Conservation (phyloP, 768 basidiomycete species). For the Mycena vitilis region DNA sequence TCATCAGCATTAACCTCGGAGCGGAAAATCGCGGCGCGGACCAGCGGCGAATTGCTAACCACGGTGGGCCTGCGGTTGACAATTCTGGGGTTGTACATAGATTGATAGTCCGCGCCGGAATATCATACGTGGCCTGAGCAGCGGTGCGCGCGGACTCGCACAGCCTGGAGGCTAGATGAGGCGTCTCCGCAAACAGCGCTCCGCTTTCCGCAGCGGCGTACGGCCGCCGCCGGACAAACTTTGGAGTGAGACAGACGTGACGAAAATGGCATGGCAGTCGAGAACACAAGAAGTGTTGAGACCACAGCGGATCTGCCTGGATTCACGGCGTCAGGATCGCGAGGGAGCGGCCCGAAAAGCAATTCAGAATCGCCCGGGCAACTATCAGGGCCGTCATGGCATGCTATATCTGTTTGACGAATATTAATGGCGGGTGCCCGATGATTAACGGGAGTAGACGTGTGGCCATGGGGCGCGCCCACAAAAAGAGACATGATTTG, state of each 20-base stretch:
- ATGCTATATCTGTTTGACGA: conserved; percentile 11
- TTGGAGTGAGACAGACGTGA: background rate
- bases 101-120: background rate
- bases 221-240: conserved; percentile 1
- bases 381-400: conserved; percentile 12
- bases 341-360: background rate
- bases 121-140: background rate
- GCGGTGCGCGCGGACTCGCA: conserved; percentile 2
- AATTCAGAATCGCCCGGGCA: conserved; percentile 14
- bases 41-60: background rate
- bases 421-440: conserved; percentile 8
- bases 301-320: conserved; percentile 7
- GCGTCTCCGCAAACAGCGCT: background rate
- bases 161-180: background rate
- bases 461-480: background rate
- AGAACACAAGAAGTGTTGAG: background rate
- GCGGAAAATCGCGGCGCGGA: conserved; percentile 3
- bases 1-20: background rate
- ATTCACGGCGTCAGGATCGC: background rate
- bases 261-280: background rate
- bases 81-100: background rate
- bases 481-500: conserved; percentile 8
- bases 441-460: conserved; percentile 5
- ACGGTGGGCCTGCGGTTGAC: background rate
- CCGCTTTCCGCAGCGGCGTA: too few relatives aligned